Percentiles rank a stretch among this genome's conserved stretches.
Conservation (phyloP, 1,284 basidiomycete genomes). For the Ceratobasidium sp. region DNA sequence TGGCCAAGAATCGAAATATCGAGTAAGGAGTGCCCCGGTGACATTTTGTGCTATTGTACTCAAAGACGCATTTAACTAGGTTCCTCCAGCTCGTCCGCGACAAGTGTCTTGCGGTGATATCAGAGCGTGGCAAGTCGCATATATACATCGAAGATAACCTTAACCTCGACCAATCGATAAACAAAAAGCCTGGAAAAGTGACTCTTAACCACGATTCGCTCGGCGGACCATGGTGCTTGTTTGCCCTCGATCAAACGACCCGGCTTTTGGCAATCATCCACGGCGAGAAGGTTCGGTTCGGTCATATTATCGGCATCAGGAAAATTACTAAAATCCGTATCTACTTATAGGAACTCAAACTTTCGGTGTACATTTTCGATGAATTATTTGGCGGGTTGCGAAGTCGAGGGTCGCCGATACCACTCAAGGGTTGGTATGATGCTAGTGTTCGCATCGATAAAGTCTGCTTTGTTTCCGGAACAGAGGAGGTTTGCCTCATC, state of each 20-base stretch:
- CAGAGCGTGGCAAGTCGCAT: conserved; percentile 15
- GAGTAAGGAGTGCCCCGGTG: conserved; percentile 6
- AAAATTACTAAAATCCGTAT: not conserved
- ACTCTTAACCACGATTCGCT: conserved; percentile 27
- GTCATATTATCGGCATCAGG: not conserved
- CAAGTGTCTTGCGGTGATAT: conserved; percentile 25
- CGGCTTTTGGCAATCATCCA: conserved; percentile 26
- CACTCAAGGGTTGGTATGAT: conserved; percentile 32
- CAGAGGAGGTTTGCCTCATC: conserved; percentile 42
- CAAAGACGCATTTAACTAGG: not conserved
- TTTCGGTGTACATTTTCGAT: conserved; percentile 42
- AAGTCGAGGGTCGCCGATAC: conserved; percentile 30
- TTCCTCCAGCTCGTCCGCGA: conserved; percentile 29
- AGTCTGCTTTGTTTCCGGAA: conserved; percentile 33
- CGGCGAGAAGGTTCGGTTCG: conserved; percentile 1
- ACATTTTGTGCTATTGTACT: not conserved
- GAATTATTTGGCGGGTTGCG: conserved; percentile 23
- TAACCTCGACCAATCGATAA: conserved; percentile 17
- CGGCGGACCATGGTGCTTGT: conserved; percentile 6
- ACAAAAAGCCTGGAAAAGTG: conserved; percentile 15
- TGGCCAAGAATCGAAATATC: conserved; percentile 5
- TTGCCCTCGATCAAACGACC: conserved; percentile 30
- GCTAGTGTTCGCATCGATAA: not conserved
- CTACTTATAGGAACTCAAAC: conserved; percentile 9
- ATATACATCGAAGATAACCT: conserved; percentile 37